A percentile compares a stretch with the other conserved stretches of the same genome.
These are phyloP conservation scores for Pachyrhizus erosus DNA, from an alignment of 306 rosid genomes.

Conservation along the genomic window DNA sequence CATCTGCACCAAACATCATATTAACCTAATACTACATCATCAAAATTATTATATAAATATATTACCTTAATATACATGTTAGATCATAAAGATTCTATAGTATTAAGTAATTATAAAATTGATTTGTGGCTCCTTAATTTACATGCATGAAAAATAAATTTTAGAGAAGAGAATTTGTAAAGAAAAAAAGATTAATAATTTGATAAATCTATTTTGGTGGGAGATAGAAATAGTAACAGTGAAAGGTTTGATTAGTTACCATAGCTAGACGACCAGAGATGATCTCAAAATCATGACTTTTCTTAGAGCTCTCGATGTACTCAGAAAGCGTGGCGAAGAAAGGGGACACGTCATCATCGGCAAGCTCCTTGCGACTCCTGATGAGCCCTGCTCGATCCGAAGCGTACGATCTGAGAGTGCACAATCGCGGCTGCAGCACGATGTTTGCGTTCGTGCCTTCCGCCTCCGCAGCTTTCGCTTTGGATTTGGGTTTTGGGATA, in stretches of 20 bases:
- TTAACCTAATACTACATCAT: background rate
- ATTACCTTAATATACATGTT: too few relatives aligned
- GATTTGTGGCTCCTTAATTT: too few relatives aligned
- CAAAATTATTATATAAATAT: too few relatives aligned
- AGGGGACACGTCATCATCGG: conserved; percentile 52
- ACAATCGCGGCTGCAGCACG: conserved; percentile 80
- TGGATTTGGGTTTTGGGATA: conserved; percentile 33
- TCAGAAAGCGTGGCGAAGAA: conserved; percentile 82
- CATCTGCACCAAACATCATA: conserved; percentile 58
- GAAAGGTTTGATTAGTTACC: conserved; percentile 47
- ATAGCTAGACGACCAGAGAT: conserved; percentile 96
- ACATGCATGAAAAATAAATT: too few relatives aligned
- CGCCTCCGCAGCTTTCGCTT: conserved; percentile 47
- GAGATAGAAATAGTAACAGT: too few relatives aligned
- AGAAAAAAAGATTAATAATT: too few relatives aligned
- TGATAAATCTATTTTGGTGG: too few relatives aligned
- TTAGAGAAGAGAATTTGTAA: too few relatives aligned
- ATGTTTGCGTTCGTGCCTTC: conserved; percentile 56
- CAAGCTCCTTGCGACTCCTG: conserved; percentile 47
- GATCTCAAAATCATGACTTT: conserved; percentile 89
- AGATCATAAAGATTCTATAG: too few relatives aligned
- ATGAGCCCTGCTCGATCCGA: conserved; percentile 61
- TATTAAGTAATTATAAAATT: too few relatives aligned
- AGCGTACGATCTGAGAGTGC: conserved; percentile 83
- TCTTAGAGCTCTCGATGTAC: conserved; percentile 84